These are phyloP conservation scores for Aspergillus sp. DNA, from an alignment of 2,329 filamentous ascomycete genomes.

Conservation along the genomic window DNA sequence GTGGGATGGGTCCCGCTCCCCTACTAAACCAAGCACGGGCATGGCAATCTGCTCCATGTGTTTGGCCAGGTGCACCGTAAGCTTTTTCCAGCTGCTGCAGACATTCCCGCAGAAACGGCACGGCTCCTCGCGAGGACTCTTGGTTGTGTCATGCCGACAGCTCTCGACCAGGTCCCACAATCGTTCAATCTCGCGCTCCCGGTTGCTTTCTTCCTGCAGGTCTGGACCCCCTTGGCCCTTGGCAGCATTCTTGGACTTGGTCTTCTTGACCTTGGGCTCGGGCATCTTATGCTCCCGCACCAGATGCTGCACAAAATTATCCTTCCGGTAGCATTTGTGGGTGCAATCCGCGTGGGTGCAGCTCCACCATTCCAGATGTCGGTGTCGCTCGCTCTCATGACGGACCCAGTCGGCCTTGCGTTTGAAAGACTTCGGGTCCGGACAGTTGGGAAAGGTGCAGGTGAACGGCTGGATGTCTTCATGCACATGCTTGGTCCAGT, in stretches of 20 bases:
- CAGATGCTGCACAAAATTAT: constrained; percentile 91
- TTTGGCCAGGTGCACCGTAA: constrained; percentile 88
- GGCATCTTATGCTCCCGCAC: constrained; percentile 85
- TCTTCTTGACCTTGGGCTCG: constrained; percentile 75
- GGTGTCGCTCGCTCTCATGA: constrained; percentile 88
- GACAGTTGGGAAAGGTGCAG: constrained; percentile 81
- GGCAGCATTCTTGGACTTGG: constrained; percentile 55
- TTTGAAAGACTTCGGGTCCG: constrained; percentile 88
- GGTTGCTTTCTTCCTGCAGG: constrained; percentile 23
- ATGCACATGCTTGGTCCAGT: constrained; percentile 96
- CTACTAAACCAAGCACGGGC: constrained; percentile 63
- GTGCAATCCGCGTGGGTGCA: constrained; percentile 78
- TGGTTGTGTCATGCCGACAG: constrained; percentile 69
- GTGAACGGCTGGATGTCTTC: constrained; percentile 93
- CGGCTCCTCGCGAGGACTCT: constrained; percentile 69
- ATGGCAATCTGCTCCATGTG: constrained; percentile 92
- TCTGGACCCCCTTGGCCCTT: constrained; percentile 47
- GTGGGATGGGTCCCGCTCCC: constrained; percentile 38
- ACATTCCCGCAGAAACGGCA: constrained; percentile 84
- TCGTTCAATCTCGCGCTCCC: constrained; percentile 52
- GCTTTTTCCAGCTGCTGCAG: constrained; percentile 85
- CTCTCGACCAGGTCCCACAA: constrained; percentile 76
- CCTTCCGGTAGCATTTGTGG: constrained; percentile 80
- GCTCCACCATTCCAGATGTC: constrained; percentile 87
- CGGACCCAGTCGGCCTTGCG: constrained; percentile 94